These are phyloP conservation scores for Dactylonectria macrodidyma DNA, from an alignment of 2,329 filamentous ascomycete genomes.

Conservation along the genomic window DNA sequence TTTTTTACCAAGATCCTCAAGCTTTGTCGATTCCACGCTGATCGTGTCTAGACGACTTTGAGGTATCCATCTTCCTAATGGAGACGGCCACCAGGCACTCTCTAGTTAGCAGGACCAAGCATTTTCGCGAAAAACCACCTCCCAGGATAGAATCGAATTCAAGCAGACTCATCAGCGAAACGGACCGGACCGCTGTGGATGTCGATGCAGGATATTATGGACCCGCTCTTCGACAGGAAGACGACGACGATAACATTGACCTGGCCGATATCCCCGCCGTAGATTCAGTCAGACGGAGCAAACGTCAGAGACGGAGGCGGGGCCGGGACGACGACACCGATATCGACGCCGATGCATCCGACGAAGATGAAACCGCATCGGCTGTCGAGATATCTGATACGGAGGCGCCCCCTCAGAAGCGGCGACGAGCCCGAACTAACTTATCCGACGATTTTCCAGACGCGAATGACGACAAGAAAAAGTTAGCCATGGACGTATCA, in stretches of 20 bases:
- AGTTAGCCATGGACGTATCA: slow-evolving; percentile 85
- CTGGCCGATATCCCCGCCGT: slow-evolving; percentile 55
- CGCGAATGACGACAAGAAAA: slow-evolving; percentile 85
- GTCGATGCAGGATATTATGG: slow-evolving; percentile 60
- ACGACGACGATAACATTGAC: slow-evolving; percentile 52
- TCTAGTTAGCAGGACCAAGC: slow-evolving; percentile 87
- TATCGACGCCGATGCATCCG: slow-evolving; percentile 48
- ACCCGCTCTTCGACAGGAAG: slow-evolving; percentile 65
- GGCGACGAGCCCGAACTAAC: slow-evolving; percentile 53
- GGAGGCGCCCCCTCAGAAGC: slow-evolving; percentile 62
- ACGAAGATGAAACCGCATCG: slow-evolving; percentile 54
- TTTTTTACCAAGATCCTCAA: neutral
- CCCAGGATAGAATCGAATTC: slow-evolving; percentile 73
- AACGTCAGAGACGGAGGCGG: slow-evolving; percentile 47
- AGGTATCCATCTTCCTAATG: slow-evolving; percentile 93
- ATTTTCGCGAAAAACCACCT: slow-evolving; percentile 73
- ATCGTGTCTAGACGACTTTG: slow-evolving; percentile 83
- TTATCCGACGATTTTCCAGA: slow-evolving; percentile 49
- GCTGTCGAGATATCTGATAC: slow-evolving; percentile 57
- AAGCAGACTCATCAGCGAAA: slow-evolving; percentile 70
- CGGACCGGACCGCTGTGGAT: slow-evolving; percentile 68
- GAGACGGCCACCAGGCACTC: slow-evolving; percentile 89
- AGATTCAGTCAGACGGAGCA: slow-evolving; percentile 43
- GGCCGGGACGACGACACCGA: slow-evolving; percentile 53
- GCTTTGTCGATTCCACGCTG: slow-evolving; percentile 26